Evolutionary conservation across 2,329 filamentous ascomycete genomes (phyloP).

Genomic region (Thermoascus crustaceus): DNA sequence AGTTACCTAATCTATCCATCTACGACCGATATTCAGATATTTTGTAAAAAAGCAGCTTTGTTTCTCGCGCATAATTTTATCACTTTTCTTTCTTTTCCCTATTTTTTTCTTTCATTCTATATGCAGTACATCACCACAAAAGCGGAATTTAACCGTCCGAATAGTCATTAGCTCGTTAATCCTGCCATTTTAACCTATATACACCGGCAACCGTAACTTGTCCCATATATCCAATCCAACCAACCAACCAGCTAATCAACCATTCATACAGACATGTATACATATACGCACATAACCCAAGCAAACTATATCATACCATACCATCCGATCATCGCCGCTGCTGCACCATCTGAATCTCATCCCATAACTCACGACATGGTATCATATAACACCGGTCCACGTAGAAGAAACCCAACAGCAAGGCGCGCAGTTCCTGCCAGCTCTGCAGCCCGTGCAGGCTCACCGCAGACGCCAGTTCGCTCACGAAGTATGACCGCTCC

Average conservation of each 20-base stretch:
- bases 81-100: too few species aligned
- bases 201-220: too few species aligned
- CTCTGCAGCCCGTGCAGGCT: constrained; percentile 19
- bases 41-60: too few species aligned
- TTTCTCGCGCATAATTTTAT: too few species aligned
- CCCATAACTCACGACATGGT: constrained; percentile 25
- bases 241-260: neutral
- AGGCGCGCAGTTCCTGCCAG: constrained; percentile 25
- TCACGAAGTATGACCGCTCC: constrained; percentile 24
- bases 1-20: too few species aligned
- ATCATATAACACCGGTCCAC: constrained; percentile 25
- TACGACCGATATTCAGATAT: too few species aligned
- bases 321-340: constrained; percentile 7
- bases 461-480: constrained; percentile 21
- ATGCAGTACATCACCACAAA: too few species aligned
- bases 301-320: neutral
- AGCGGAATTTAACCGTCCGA: too few species aligned
- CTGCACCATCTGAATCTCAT: constrained; percentile 19
- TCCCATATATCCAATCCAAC: neutral
- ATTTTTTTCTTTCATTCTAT: too few species aligned
- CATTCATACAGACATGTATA: constrained; percentile 3
- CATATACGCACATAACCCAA: neutral
- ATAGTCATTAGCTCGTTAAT: too few species aligned
- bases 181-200: too few species aligned
- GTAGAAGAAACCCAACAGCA: constrained; percentile 29